Evolutionary conservation across 257 asterid species (phyloP).

Genomic region (Lithospermum erythrorhizon): DNA sequence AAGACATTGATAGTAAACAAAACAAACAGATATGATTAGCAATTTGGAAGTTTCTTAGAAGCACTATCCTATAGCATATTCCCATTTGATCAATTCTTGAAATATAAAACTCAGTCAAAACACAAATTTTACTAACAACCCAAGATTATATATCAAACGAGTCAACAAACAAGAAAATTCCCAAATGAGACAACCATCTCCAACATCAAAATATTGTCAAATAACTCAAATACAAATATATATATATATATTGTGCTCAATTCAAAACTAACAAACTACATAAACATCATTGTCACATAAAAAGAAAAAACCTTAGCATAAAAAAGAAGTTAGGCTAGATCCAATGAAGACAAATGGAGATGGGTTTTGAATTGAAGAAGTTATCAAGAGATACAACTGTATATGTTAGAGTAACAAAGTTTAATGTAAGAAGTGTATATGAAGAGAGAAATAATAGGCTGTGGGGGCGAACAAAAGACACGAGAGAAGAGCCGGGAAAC

Average conservation of each 20-base stretch:
- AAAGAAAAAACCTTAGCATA: conserved; percentile 24
- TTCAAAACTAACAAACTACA: no score
- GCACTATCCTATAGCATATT: no score
- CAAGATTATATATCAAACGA: background rate
- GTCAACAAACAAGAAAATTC: background rate
- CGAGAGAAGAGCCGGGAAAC: no score
- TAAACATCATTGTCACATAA: background rate
- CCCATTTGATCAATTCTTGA: background rate
- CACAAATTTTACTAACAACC: background rate
- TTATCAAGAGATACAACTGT: background rate
- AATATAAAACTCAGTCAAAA: background rate
- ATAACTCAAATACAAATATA: background rate
- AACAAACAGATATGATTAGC: background rate
- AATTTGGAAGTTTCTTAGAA: background rate
- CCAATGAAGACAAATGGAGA: conserved; percentile 17
- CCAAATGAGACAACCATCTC: background rate
- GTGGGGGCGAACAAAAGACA: no score
- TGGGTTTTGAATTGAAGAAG: conserved; percentile 3
- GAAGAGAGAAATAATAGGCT: no score
- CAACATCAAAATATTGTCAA: background rate
- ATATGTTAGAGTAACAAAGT: background rate
- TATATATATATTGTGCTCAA: no score
- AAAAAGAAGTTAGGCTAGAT: conserved; percentile 21
- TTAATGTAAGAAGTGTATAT: no score
- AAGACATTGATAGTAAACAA: background rate